Percentiles rank a stretch among this genome's conserved stretches.
Evolutionary conservation across 2,329 filamentous ascomycete species (phyloP).

Genomic region (Didymella lethalis): DNA sequence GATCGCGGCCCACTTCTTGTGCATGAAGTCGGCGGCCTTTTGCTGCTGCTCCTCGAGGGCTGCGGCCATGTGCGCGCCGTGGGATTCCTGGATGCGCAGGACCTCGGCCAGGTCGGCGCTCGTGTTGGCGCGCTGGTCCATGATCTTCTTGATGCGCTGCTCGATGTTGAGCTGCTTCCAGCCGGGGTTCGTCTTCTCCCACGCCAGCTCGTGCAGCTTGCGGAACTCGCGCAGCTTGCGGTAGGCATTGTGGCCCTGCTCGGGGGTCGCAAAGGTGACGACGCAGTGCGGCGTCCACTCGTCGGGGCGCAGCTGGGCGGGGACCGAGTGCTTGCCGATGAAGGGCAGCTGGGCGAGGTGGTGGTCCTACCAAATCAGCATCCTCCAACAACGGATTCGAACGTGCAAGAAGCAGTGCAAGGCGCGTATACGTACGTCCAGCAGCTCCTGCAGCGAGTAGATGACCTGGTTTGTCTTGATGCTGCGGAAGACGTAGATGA

Average conservation of each 20-base stretch:
- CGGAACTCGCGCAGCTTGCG: conserved; percentile 67
- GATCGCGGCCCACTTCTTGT: conserved; percentile 39
- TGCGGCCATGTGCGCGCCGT: conserved; percentile 33
- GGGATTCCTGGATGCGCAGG: conserved; percentile 57
- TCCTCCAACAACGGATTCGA: background rate
- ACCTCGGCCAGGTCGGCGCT: conserved; percentile 68
- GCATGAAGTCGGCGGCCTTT: conserved; percentile 25
- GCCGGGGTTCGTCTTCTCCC: conserved; percentile 53
- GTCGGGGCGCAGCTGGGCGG: conserved; percentile 66
- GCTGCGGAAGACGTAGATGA: conserved; percentile 70
- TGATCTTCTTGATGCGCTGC: conserved; percentile 62
- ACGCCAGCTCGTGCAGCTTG: conserved; percentile 64
- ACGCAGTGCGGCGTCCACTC: conserved; percentile 69
- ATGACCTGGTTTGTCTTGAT: conserved; percentile 69
- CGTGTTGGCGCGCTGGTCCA: conserved; percentile 71
- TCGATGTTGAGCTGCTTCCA: conserved; percentile 57
- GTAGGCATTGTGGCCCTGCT: conserved; percentile 63
- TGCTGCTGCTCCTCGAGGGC: conserved; percentile 28
- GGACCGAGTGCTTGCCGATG: conserved; percentile 70
- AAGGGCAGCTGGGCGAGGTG: conserved; percentile 66
- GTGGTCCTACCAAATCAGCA: conserved; percentile 53
- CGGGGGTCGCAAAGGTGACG: conserved; percentile 61
- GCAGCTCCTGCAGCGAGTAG: conserved; percentile 65
- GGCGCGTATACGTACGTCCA: conserved; percentile 57
- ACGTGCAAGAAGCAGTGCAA: too few species aligned